phyloP scores from a whole-genome alignment of 2,329 filamentous ascomycete species.

The Leptodontidium sp. region DNA sequence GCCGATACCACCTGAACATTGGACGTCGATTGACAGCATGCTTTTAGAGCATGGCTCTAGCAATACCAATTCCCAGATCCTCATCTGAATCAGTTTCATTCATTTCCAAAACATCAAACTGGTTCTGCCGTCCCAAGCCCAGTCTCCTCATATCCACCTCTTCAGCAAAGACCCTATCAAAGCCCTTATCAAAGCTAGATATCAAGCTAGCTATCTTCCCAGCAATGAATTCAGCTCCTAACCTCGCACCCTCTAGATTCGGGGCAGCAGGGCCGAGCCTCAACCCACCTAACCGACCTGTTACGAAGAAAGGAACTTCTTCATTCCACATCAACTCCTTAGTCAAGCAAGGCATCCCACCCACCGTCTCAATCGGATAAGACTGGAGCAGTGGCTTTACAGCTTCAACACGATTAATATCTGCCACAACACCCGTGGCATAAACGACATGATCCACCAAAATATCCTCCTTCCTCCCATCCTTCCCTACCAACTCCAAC shows the following conservation, averaged over 20 bases:
- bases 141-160: constrained; percentile 38
- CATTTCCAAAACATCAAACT: constrained; percentile 32
- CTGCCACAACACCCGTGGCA: constrained; percentile 74
- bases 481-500: constrained; percentile 44
- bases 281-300: constrained; percentile 72
- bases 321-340: constrained; percentile 80
- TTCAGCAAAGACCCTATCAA: background rate
- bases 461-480: constrained; percentile 60
- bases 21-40: too few relatives aligned
- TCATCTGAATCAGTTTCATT: background rate
- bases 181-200: constrained; percentile 1
- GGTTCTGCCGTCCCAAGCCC: constrained; percentile 39
- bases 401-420: constrained; percentile 68
- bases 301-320: constrained; percentile 76
- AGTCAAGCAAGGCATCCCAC: constrained; percentile 76
- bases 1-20: too few relatives aligned
- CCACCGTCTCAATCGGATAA: constrained; percentile 67
- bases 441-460: constrained; percentile 51
- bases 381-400: constrained; percentile 65
- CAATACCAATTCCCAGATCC: background rate
- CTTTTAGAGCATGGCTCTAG: background rate
- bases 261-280: constrained; percentile 75
- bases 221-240: constrained; percentile 71
- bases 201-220: constrained; percentile 37
- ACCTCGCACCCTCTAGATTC: constrained; percentile 76